Percentiles rank a stretch among this genome's conserved stretches.
Evolutionary conservation across 768 basidiomycete genomes (phyloP).

Genomic region (Termitomyces sp.): DNA sequence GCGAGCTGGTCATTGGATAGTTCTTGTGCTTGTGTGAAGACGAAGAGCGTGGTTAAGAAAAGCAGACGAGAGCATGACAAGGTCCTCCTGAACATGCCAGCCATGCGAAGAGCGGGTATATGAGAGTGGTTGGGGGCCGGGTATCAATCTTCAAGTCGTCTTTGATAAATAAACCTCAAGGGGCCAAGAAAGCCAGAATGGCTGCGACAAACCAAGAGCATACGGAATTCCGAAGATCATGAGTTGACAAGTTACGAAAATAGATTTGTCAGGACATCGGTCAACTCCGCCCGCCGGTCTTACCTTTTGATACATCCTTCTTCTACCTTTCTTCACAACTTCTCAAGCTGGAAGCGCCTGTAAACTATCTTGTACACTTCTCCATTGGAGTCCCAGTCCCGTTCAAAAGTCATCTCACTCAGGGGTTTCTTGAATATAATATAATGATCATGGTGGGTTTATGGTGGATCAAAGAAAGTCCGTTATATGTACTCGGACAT

Average conservation of each 20-base stretch:
- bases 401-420: neutral
- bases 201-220: neutral
- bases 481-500: neutral
- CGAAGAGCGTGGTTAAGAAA: neutral
- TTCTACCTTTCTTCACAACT: neutral
- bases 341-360: neutral
- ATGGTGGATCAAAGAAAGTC: neutral
- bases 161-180: neutral
- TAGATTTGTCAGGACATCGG: neutral
- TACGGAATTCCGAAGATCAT: neutral
- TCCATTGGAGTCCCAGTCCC: neutral
- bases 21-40: constrained; percentile 19
- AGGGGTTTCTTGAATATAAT: neutral
- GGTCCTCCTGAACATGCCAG: constrained; percentile 1
- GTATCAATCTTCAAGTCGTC: neutral
- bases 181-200: neutral
- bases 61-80: neutral
- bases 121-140: neutral
- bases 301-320: neutral
- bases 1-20: constrained; percentile 28
- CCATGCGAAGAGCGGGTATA: neutral
- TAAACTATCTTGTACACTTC: neutral
- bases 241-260: neutral
- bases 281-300: neutral
- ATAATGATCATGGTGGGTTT: neutral